These are phyloP conservation scores for Amoebophrya sp. DNA, from an alignment of 169 alveolate genomes.

Conservation along the genomic window DNA sequence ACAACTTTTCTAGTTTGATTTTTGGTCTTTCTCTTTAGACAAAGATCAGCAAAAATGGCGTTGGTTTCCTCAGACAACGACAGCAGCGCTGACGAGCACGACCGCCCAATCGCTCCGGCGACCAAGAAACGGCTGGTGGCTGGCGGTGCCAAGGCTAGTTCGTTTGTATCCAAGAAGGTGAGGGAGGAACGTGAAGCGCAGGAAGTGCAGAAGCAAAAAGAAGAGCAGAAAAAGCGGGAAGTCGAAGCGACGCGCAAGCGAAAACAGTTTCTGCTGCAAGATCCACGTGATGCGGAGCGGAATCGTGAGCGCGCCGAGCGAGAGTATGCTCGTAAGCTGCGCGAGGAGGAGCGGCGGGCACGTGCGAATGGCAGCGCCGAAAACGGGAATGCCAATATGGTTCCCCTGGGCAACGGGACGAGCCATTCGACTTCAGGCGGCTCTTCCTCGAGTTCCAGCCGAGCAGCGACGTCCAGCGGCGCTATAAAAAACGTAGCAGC, in stretches of 20 bases:
- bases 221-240: not conserved
- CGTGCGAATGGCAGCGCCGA: not conserved
- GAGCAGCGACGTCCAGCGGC: too few relatives aligned
- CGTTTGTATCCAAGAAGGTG: not conserved
- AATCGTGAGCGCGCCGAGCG: slow-evolving; percentile 48
- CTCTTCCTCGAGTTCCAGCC: too few relatives aligned
- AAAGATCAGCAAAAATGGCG: too few relatives aligned
- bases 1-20: too few relatives aligned
- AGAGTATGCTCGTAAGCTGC: slow-evolving; percentile 38
- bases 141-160: not conserved
- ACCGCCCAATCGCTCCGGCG: too few relatives aligned
- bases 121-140: not conserved
- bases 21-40: too few relatives aligned
- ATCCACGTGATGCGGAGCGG: not conserved
- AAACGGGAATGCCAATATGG: not conserved
- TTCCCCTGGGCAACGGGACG: not conserved
- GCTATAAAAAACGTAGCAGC: too few relatives aligned
- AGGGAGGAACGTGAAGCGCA: not conserved
- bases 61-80: not conserved
- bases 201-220: not conserved
- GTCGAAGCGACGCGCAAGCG: not conserved
- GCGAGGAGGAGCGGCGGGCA: slow-evolving; percentile 41
- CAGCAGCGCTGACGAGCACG: not conserved
- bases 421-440: not conserved
- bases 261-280: not conserved